phyloP scores from a whole-genome alignment of 345 rosid genomes.

The Cochlearia excelsa region DNA sequence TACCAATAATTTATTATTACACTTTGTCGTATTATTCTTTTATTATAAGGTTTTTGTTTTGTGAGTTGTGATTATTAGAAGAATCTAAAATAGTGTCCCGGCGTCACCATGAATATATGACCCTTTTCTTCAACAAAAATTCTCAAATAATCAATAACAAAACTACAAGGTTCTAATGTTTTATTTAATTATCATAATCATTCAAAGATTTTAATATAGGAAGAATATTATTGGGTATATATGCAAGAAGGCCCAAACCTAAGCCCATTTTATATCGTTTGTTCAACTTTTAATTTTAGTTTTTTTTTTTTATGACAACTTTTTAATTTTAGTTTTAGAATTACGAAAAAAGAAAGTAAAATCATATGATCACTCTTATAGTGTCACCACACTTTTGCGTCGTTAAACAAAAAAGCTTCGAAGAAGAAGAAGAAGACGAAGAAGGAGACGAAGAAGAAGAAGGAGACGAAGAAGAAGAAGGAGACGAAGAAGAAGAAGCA shows the following conservation, averaged over 20 bases:
- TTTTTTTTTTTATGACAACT: too few relatives aligned
- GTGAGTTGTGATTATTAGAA: neutral
- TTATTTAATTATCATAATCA: too few relatives aligned
- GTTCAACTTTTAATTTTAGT: too few relatives aligned
- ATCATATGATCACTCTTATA: conserved; percentile 24
- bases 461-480: neutral
- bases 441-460: neutral
- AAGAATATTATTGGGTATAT: conserved; percentile 7
- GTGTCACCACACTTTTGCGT: conserved; percentile 17
- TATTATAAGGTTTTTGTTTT: conserved; percentile 1
- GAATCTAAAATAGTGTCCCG: conserved; percentile 2
- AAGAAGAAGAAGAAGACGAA: too few relatives aligned
- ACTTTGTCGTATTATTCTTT: too few relatives aligned
- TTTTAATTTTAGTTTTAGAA: too few relatives aligned
- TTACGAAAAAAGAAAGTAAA: neutral
- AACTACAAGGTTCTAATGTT: too few relatives aligned
- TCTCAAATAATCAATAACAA: too few relatives aligned
- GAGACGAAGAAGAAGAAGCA: neutral
- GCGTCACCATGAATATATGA: neutral
- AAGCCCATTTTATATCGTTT: neutral
- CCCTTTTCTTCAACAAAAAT: too few relatives aligned
- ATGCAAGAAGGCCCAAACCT: neutral
- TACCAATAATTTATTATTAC: neutral
- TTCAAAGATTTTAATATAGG: too few relatives aligned
- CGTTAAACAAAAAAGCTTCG: too few relatives aligned